Evolutionary conservation across 2,329 filamentous ascomycete genomes (phyloP).

Genomic region (Verticillium tricorpus): DNA sequence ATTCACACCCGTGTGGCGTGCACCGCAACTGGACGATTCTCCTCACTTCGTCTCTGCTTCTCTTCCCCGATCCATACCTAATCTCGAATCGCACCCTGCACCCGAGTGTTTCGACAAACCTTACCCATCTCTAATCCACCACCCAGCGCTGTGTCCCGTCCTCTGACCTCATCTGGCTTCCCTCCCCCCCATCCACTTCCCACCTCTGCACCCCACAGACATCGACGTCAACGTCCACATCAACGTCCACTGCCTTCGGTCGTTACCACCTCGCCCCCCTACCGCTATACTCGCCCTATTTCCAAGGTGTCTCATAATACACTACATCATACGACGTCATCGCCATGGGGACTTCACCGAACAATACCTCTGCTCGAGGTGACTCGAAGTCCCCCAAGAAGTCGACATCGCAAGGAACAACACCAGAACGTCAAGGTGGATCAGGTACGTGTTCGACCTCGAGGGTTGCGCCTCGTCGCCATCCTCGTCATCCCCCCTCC

Average conservation of each 20-base stretch:
- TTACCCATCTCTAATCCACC: background rate
- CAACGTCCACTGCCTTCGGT: background rate
- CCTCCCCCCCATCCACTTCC: slow-evolving; percentile 15
- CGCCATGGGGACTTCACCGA: slow-evolving; percentile 43
- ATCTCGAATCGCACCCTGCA: slow-evolving; percentile 5
- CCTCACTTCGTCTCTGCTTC: background rate
- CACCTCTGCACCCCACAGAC: slow-evolving; percentile 20
- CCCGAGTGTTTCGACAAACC: background rate
- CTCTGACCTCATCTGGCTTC: slow-evolving; percentile 37
- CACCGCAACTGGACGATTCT: background rate
- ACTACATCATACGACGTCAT: slow-evolving; percentile 37
- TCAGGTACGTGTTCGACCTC: slow-evolving; percentile 16
- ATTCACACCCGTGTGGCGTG: background rate
- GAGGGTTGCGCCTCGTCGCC: slow-evolving; percentile 11
- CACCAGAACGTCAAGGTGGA: slow-evolving; percentile 37
- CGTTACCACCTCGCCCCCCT: slow-evolving; percentile 13
- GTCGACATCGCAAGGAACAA: slow-evolving; percentile 27
- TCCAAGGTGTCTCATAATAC: slow-evolving; percentile 2
- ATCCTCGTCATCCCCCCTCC: slow-evolving; percentile 1
- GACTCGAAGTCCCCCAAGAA: slow-evolving; percentile 46
- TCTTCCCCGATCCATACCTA: slow-evolving; percentile 7
- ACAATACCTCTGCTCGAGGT: slow-evolving; percentile 32
- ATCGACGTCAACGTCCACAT: slow-evolving; percentile 19
- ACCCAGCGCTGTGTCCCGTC: slow-evolving; percentile 9
- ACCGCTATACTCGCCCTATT: slow-evolving; percentile 21